A percentile compares a stretch with the other conserved stretches of the same genome.
Evolutionary conservation across 1,284 basidiomycete species (phyloP).

Genomic region (Amylostereum areolatum): DNA sequence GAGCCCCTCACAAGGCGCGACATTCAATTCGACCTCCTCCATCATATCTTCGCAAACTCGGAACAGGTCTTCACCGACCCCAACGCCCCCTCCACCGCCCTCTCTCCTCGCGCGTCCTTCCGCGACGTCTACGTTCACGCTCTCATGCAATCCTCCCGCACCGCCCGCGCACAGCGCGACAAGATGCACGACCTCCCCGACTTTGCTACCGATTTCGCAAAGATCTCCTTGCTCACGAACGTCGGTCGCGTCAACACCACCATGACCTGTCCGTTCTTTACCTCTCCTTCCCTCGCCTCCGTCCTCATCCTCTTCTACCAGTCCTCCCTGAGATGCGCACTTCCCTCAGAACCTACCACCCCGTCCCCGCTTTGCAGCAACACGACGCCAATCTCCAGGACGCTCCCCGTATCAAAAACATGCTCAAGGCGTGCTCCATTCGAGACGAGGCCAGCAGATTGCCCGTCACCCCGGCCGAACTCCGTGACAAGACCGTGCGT

Average conservation of each 20-base stretch:
- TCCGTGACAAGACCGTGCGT: slow-evolving; percentile 57
- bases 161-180: slow-evolving; percentile 58
- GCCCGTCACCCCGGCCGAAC: slow-evolving; percentile 66
- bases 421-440: slow-evolving; percentile 70
- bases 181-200: slow-evolving; percentile 60
- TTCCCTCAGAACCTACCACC: slow-evolving; percentile 75
- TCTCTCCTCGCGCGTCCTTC: slow-evolving; percentile 42
- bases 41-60: slow-evolving; percentile 61
- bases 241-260: slow-evolving; percentile 81
- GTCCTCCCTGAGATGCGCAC: slow-evolving; percentile 82
- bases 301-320: slow-evolving; percentile 17
- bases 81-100: slow-evolving; percentile 22
- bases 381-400: slow-evolving; percentile 75
- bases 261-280: slow-evolving; percentile 64
- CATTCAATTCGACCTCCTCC: slow-evolving; percentile 72
- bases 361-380: slow-evolving; percentile 74
- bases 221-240: slow-evolving; percentile 73
- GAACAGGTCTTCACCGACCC: slow-evolving; percentile 46
- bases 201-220: slow-evolving; percentile 73
- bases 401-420: slow-evolving; percentile 74
- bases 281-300: slow-evolving; percentile 5
- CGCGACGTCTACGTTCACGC: slow-evolving; percentile 74
- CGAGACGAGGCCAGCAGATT: slow-evolving; percentile 64
- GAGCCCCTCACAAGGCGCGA: slow-evolving; percentile 59
- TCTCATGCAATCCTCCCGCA: slow-evolving; percentile 63